phyloP scores from a whole-genome alignment of 2,329 filamentous ascomycete genomes.

The Ceratocystis smalleyi region DNA sequence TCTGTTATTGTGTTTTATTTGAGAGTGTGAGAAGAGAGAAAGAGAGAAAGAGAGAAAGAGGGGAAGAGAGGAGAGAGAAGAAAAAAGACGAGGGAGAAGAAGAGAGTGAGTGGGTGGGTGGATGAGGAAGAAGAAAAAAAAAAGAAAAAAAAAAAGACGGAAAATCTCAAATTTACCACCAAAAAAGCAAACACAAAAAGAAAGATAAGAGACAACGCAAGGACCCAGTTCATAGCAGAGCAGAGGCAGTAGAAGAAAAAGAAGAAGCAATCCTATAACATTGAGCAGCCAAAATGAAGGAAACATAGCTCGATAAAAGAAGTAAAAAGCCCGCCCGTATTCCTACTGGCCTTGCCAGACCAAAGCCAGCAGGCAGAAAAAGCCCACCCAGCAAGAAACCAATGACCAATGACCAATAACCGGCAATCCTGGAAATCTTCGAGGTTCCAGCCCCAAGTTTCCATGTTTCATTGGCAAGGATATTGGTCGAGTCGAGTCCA shows the following conservation, averaged over 20 bases:
- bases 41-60: not conserved
- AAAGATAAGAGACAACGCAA: not conserved
- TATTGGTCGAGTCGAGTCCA: slow-evolving; percentile 1
- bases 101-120: not conserved
- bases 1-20: too few relatives aligned
- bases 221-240: not conserved
- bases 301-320: not conserved
- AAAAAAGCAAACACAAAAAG: not conserved
- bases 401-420: too few relatives aligned
- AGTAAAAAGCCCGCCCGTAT: not conserved
- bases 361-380: not conserved
- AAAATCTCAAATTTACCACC: not conserved
- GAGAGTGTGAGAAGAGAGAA: too few relatives aligned
- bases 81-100: not conserved
- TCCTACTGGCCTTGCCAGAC: not conserved
- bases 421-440: not conserved
- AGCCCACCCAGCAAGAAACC: not conserved
- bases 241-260: slow-evolving; percentile 3
- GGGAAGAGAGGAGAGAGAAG: not conserved
- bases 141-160: not conserved
- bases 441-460: slow-evolving; percentile 9
- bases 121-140: not conserved
- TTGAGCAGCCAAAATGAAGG: not conserved
- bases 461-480: slow-evolving; percentile 4
- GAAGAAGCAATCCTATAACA: not conserved